phyloP scores from a whole-genome alignment of 2,329 filamentous ascomycete species.

The Colletotrichum agaves region DNA sequence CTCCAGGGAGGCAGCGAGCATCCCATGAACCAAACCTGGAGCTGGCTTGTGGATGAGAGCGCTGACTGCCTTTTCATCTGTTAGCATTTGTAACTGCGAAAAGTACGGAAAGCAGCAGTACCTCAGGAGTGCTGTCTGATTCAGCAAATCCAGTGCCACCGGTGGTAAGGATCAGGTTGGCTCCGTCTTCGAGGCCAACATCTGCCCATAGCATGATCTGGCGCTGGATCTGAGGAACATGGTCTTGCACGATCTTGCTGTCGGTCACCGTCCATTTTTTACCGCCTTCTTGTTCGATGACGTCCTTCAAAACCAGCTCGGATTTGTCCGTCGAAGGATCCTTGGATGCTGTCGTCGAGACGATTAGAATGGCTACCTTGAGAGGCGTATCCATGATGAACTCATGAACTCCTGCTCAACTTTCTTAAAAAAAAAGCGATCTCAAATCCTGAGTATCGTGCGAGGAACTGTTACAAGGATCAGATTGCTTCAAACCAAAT shows the following conservation, averaged over 20 bases:
- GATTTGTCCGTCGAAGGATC: conserved; percentile 84
- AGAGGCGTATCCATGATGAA: conserved; percentile 59
- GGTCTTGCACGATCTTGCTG: conserved; percentile 83
- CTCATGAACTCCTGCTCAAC: background rate
- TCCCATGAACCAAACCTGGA: conserved; percentile 91
- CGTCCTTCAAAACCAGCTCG: conserved; percentile 71
- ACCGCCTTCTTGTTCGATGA: conserved; percentile 74
- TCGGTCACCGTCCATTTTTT: conserved; percentile 77
- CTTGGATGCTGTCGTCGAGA: conserved; percentile 89
- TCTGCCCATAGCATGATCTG: conserved; percentile 81
- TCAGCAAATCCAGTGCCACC: conserved; percentile 94
- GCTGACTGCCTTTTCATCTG: conserved; percentile 71
- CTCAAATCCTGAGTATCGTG: background rate
- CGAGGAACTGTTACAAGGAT: background rate
- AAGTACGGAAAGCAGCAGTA: conserved; percentile 47
- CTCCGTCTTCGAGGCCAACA: conserved; percentile 56
- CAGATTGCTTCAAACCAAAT: background rate
- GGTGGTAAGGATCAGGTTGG: conserved; percentile 87
- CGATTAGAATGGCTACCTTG: conserved; percentile 81
- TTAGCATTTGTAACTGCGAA: background rate
- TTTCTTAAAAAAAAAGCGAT: too few relatives aligned
- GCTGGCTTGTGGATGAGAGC: conserved; percentile 86
- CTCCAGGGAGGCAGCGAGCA: conserved; percentile 84
- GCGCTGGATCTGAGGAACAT: conserved; percentile 77
- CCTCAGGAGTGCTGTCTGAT: conserved; percentile 89